Base-by-base conservation (phyloP, 768 basidiomycete genomes). In the Lentinus tigrinus region DNA sequence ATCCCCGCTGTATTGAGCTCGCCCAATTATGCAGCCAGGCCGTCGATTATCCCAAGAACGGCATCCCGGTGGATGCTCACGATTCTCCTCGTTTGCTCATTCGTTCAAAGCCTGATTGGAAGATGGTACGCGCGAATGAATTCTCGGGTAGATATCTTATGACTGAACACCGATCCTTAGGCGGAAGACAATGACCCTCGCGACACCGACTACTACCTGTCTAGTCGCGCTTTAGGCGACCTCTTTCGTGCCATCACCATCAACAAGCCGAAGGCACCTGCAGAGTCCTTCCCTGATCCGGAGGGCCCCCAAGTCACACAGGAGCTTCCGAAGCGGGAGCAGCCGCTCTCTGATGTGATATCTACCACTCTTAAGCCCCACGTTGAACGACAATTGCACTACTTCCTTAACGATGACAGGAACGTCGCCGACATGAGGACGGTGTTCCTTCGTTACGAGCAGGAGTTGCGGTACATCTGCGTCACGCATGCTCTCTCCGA, bases 41-140 rank as follows among this genome's bases (percentile, higher is more conserved):
- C 0, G 90, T 93, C 4, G 91, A 92, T 65, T 93, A 89, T 67
- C 84, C 88, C 0, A 93, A 92, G 72, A 85, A 87, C 61, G 91
- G 89, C 9, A 81, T 81, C 37, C 80, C 83, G 2, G 87, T 90
- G 24, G 73, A 85, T 48, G 73, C 87, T 19, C 58, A 66, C 38
- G 60, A 63, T 13, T 63, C 89, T 28, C 89, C 91, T 3, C 69
- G 72, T 11, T 68, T 75, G 0, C 73, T 89, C 16, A 88, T 90
- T 44, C 77, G 78, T 17, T 83, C 80, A 68, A 91, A 88, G 64
- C 91, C 91, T 0, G 91, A 93, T 67, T 93, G 91, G 91, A 83
- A 89, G 57, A 80, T 78, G 62, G 65, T 63, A 26, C 26, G 64
- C 42, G 10, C 4, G 19, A 3, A 14, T 24, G 13, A 4, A 13